Percentiles rank a stretch among this genome's conserved stretches.
phyloP scores from a whole-genome alignment of 805 yeast genomes.

The Candida manassasensis region DNA sequence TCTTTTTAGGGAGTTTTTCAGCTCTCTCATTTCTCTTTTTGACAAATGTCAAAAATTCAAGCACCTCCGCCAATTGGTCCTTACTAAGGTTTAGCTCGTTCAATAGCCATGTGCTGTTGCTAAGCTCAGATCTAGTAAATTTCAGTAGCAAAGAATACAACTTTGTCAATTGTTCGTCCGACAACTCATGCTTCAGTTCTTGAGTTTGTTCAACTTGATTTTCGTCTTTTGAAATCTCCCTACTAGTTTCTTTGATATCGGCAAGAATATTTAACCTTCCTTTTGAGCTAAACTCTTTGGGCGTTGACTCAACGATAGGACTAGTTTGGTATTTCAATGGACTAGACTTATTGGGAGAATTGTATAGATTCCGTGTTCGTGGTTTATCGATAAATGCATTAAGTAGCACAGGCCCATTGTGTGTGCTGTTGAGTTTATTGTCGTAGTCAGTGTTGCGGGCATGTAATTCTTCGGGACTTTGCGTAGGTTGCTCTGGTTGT shows the following conservation, averaged over 20 bases:
- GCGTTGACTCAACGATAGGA: conserved; percentile 4
- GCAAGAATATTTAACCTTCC: background rate
- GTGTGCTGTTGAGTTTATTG: too few species aligned
- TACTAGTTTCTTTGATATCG: background rate
- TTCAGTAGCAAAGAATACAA: conserved; percentile 9
- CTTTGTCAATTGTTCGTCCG: conserved; percentile 28
- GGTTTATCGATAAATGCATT: background rate
- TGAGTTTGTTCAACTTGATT: background rate
- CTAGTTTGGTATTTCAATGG: conserved; percentile 2
- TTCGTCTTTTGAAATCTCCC: background rate
- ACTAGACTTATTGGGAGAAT: background rate
- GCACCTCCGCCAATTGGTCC: conserved; percentile 28
- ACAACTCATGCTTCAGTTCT: conserved; percentile 1
- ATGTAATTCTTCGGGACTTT: too few species aligned
- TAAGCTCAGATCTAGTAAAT: conserved; percentile 17
- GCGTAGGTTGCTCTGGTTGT: too few species aligned
- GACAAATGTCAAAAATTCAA: conserved; percentile 21
- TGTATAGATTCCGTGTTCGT: background rate
- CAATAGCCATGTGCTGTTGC: conserved; percentile 23
- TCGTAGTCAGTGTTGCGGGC: too few species aligned
- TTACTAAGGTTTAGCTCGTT: conserved; percentile 23
- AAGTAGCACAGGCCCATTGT: too few species aligned
- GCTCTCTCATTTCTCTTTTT: conserved; percentile 6
- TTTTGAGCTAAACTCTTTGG: background rate
- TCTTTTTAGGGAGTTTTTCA: background rate